These are phyloP conservation scores for Volvox africanus DNA, from an alignment of 139 green algal genomes.

Conservation along the genomic window DNA sequence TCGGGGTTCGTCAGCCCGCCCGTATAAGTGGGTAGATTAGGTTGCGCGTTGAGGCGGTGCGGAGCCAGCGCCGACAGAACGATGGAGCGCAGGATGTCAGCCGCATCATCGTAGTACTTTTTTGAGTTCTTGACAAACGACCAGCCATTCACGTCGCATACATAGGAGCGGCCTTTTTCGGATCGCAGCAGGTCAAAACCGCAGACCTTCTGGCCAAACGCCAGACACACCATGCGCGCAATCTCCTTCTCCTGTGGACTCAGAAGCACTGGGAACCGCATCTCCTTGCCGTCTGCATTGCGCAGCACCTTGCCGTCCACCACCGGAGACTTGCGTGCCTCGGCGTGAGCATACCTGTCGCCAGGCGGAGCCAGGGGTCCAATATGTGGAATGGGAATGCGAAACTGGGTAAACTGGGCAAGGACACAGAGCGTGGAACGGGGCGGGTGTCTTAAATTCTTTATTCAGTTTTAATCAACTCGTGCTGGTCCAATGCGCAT, in stretches of 20 bases:
- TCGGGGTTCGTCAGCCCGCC: slow-evolving; percentile 34
- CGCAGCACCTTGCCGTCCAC: slow-evolving; percentile 94
- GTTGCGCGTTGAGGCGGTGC: slow-evolving; percentile 71
- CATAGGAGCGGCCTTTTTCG: slow-evolving; percentile 74
- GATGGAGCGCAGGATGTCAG: slow-evolving; percentile 74
- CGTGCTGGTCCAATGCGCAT: no score
- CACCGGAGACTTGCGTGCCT: slow-evolving; percentile 97
- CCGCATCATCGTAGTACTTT: slow-evolving; percentile 97
- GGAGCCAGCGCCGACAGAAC: slow-evolving; percentile 83
- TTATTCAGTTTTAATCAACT: no score
- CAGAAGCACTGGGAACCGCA: slow-evolving; percentile 93
- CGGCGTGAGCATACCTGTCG: slow-evolving; percentile 95
- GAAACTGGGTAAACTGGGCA: no score
- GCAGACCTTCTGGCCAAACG: slow-evolving; percentile 97
- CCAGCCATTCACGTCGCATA: slow-evolving; percentile 99
- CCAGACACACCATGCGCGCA: slow-evolving; percentile 91
- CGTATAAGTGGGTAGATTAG: slow-evolving; percentile 36
- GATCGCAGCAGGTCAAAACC: slow-evolving; percentile 94
- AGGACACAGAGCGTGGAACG: not conserved
- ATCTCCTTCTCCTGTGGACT: slow-evolving; percentile 93
- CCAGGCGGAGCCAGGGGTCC: no score
- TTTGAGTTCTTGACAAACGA: slow-evolving; percentile 98
- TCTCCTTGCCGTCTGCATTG: slow-evolving; percentile 65
- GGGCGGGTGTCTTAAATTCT: no score
- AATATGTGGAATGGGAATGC: no score